Conservation (phyloP, 495 filamentous ascomycete species). For the Xylaria scruposa region DNA sequence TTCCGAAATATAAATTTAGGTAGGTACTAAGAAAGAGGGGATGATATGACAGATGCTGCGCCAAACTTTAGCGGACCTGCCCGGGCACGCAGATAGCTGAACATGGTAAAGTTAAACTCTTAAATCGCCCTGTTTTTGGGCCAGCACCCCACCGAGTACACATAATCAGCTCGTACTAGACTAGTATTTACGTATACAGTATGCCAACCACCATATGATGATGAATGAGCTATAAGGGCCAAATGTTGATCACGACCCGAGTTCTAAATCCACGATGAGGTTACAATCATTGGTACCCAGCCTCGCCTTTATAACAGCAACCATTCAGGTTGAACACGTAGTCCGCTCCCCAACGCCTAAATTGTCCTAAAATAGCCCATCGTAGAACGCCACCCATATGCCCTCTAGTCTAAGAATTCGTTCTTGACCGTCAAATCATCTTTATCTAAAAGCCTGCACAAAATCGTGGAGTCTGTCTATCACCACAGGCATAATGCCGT, state of each 20-base stretch:
- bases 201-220: not conserved
- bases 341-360: constrained; percentile 5
- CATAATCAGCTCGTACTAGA: not conserved
- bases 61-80: not conserved
- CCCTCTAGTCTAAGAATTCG: constrained; percentile 12
- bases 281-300: not conserved
- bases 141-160: not conserved
- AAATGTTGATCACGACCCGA: not conserved
- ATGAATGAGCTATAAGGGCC: not conserved
- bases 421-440: not conserved
- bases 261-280: not conserved
- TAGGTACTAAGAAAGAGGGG: not conserved
- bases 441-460: constrained; percentile 84
- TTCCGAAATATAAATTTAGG: not conserved
- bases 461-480: constrained; percentile 95
- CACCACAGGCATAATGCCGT: constrained; percentile 86
- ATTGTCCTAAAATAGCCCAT: not conserved
- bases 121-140: not conserved
- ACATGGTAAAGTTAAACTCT: not conserved
- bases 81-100: not conserved
- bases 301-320: not conserved
- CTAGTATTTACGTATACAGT: not conserved
- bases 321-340: not conserved
- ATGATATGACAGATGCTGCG: not conserved
- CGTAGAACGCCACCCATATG: constrained; percentile 19